A percentile compares a stretch with the other conserved stretches of the same genome.
These are phyloP conservation scores for Scheffersomyces insectosa DNA, from an alignment of 1,139 yeast species.

Conservation along the genomic window DNA sequence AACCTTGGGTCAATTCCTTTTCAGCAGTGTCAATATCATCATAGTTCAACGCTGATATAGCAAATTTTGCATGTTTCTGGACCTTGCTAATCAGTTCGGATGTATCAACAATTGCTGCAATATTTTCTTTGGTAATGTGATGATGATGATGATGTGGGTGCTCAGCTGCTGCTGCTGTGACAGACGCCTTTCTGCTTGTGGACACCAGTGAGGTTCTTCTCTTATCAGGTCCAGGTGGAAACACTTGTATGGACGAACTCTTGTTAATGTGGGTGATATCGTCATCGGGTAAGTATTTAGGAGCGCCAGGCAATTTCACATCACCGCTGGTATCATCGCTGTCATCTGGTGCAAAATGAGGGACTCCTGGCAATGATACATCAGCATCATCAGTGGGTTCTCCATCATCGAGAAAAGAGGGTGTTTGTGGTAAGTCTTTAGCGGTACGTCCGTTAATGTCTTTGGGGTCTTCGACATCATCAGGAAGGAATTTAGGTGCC, in stretches of 20 bases:
- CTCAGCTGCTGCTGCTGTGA: slow-evolving; percentile 1
- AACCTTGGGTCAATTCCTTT: slow-evolving; percentile 65
- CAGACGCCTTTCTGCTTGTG: slow-evolving; percentile 1
- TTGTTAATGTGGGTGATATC: slow-evolving; percentile 41
- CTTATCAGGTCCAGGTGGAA: slow-evolving; percentile 23
- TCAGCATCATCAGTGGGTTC: slow-evolving; percentile 2
- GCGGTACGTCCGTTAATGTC: slow-evolving; percentile 6
- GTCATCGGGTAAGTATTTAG: slow-evolving; percentile 43
- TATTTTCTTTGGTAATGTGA: slow-evolving; percentile 43
- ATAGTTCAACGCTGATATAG: slow-evolving; percentile 89
- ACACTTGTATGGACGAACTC: slow-evolving; percentile 39
- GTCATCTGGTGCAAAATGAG: slow-evolving; percentile 29
- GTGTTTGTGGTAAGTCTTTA: slow-evolving; percentile 4
- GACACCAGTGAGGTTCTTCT: slow-evolving; percentile 5
- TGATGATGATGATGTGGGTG: slow-evolving; percentile 11
- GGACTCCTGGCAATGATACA: slow-evolving; percentile 22
- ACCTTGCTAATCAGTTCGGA: slow-evolving; percentile 66
- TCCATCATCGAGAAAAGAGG: slow-evolving; percentile 4
- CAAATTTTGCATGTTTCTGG: slow-evolving; percentile 87
- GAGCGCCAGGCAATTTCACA: slow-evolving; percentile 44
- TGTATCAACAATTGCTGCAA: slow-evolving; percentile 52
- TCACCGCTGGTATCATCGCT: slow-evolving; percentile 15
- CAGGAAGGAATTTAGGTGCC: slow-evolving; percentile 17
- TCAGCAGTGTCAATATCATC: slow-evolving; percentile 86
- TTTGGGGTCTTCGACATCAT: slow-evolving; percentile 3